These are phyloP conservation scores for Solanum virginianum DNA, from an alignment of 257 asterid species.

Conservation along the genomic window DNA sequence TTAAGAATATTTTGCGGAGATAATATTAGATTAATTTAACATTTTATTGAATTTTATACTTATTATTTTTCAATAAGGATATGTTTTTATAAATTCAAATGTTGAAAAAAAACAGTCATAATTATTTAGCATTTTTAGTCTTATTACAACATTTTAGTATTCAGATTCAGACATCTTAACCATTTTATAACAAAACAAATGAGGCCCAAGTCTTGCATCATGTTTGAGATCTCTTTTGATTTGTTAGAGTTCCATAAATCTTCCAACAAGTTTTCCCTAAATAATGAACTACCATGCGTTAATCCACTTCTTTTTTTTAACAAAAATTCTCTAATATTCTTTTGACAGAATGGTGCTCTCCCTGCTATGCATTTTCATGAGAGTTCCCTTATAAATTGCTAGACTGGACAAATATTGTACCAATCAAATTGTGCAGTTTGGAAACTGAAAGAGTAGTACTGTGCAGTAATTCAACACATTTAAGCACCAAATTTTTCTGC, in stretches of 20 bases:
- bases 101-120: neutral
- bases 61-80: neutral
- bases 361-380: neutral
- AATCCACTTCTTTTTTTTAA: neutral
- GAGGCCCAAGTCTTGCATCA: neutral
- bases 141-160: too few relatives aligned
- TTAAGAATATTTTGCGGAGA: neutral
- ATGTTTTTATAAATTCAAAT: neutral
- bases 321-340: neutral
- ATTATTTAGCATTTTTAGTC: neutral
- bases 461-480: neutral
- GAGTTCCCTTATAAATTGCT: neutral
- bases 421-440: neutral
- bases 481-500: neutral
- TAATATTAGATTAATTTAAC: neutral
- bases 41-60: neutral
- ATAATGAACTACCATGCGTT: neutral
- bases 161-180: neutral
- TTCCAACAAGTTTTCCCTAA: neutral
- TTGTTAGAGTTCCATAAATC: neutral
- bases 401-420: neutral
- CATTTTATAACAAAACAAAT: neutral
- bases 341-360: neutral
- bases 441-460: neutral
- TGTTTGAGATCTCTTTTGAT: neutral